Evolutionary conservation across 2,329 filamentous ascomycete species (phyloP), one percentile per base, ranked within the genome.

Genomic region (Colletotrichum tropicicola): DNA sequence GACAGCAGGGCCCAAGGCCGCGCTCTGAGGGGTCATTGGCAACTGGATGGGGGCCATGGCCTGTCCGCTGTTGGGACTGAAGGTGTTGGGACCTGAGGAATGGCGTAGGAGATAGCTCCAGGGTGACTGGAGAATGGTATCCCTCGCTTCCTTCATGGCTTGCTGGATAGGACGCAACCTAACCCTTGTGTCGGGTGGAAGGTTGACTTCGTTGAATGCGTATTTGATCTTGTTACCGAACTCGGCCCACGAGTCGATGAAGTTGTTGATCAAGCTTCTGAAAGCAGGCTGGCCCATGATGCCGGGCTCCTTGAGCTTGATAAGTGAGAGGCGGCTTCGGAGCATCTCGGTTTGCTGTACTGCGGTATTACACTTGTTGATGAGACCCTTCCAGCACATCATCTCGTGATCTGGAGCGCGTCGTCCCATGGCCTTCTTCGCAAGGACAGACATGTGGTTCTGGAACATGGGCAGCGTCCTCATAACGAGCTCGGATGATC

Each of bases 11-110:
- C 94, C 95, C 5, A 98, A 83, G 2, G 94, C 94, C 15, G 94
- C 94, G 71, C 92, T 96, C 67, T 97, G 86, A 7, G 95, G 94
- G 1, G 94, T 98, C 72, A 96, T 93, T 8, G 94, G 94, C 37
- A 94, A 70, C 55, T 79, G 78, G 37, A 74, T 71, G 70, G 17
- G 74, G 62, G 58, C 74, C 68, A 81, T 73, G 57, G 74, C 72
- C 13, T 66, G 73, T 13, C 69, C 64, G 8, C 65, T 63, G 17
- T 68, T 66, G 7, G 70, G 65, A 39, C 71, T 70, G 37, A 68
- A 68, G 5, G 52, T 65, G 53, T 49, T 67, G n/a, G 60, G 43
- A 15, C 43, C 55, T 6, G 47, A 57, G 6, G 65, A 65, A 53
- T 75, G 74, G 37, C 73, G 73, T 55, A 78, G 65, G 41, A 84